Conservation (phyloP, 2,329 filamentous ascomycete species). For the Xylaria sp. region DNA sequence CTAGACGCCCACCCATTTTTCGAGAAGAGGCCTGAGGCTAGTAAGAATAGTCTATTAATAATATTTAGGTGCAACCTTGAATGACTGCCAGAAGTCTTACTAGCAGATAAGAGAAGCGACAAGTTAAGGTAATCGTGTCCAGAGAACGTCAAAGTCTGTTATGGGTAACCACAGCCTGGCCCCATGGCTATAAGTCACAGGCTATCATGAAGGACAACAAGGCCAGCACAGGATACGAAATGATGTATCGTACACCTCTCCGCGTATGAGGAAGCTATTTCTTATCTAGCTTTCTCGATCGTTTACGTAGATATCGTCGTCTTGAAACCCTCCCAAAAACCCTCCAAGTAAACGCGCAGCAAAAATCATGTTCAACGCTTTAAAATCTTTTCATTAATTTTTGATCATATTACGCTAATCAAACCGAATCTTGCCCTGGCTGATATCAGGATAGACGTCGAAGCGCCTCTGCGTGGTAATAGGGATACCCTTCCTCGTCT, state of each 20-base stretch:
- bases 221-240: not conserved
- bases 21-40: no score
- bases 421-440: slow-evolving; percentile 63
- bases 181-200: not conserved
- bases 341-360: not conserved
- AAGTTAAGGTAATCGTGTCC: not conserved
- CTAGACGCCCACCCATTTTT: no score
- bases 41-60: no score
- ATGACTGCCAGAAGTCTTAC: no score
- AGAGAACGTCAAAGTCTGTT: no score
- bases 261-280: not conserved
- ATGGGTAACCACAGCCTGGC: no score
- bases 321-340: not conserved
- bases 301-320: no score
- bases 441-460: slow-evolving; percentile 95
- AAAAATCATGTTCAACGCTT: not conserved
- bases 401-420: slow-evolving; percentile 43
- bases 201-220: not conserved
- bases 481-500: slow-evolving; percentile 84
- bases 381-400: slow-evolving; percentile 28
- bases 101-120: no score
- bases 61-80: no score
- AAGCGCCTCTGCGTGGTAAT: slow-evolving; percentile 87
- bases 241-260: not conserved
- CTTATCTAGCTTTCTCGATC: not conserved